Conservation (phyloP, 768 basidiomycete genomes). For the Boletus tylopilopsis region DNA sequence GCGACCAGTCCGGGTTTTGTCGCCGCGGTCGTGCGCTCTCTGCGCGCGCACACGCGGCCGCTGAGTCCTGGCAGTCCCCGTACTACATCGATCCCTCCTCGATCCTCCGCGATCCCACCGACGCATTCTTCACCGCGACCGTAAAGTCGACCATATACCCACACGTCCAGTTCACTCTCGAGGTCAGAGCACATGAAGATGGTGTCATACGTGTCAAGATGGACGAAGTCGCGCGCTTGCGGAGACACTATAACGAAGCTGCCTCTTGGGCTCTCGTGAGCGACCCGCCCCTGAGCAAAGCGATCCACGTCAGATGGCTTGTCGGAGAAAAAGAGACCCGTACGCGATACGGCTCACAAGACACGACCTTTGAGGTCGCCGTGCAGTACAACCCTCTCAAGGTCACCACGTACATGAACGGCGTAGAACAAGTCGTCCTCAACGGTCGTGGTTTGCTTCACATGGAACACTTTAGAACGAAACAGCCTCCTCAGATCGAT, state of each 20-base stretch:
- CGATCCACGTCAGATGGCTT: constrained; percentile 52
- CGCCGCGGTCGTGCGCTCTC: constrained; percentile 84
- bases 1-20: constrained; percentile 93
- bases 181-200: constrained; percentile 81
- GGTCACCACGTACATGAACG: constrained; percentile 66
- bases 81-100: constrained; percentile 74
- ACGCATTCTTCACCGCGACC: constrained; percentile 67
- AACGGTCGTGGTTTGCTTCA: constrained; percentile 90
- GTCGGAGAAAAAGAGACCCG: constrained; percentile 61
- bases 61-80: constrained; percentile 73
- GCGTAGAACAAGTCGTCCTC: constrained; percentile 80
- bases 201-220: constrained; percentile 90
- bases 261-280: constrained; percentile 82
- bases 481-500: constrained; percentile 40
- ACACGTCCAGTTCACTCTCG: constrained; percentile 73
- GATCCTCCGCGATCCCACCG: constrained; percentile 40
- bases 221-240: constrained; percentile 79
- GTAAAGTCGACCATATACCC: constrained; percentile 84
- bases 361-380: constrained; percentile 58
- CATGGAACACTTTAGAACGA: constrained; percentile 95
- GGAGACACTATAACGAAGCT: constrained; percentile 89
- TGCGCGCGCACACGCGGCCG: constrained; percentile 58
- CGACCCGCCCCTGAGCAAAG: constrained; percentile 60
- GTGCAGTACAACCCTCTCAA: constrained; percentile 75
- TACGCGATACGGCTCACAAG: constrained; percentile 62